Conservation (phyloP, 768 basidiomycete species). For the Boletus vermiculosoides region DNA sequence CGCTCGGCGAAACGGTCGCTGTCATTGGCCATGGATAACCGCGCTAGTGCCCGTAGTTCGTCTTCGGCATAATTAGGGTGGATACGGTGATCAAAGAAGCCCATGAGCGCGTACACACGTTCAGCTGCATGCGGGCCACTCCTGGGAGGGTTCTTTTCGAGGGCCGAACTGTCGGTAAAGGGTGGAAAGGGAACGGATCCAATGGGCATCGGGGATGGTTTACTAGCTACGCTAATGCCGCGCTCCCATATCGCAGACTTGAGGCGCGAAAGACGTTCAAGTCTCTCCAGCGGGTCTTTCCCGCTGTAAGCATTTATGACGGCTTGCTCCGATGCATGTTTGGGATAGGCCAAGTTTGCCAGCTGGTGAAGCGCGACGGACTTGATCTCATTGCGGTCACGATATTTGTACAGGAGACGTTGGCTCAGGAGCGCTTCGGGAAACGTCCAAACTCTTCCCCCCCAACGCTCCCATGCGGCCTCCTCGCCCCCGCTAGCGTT, state of each 20-base stretch:
- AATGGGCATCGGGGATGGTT: too few relatives aligned
- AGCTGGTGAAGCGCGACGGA: constrained; percentile 3
- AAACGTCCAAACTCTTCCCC: constrained; percentile 17
- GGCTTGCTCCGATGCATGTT: constrained; percentile 7
- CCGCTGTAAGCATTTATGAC: constrained; percentile 21
- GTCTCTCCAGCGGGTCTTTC: constrained; percentile 8
- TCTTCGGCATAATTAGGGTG: too few relatives aligned
- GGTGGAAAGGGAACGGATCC: too few relatives aligned
- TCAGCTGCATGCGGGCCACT: too few relatives aligned
- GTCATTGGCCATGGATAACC: too few relatives aligned
- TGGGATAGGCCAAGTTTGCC: constrained; percentile 18
- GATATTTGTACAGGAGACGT: constrained; percentile 6
- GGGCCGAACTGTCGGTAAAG: too few relatives aligned
- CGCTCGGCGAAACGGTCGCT: too few relatives aligned
- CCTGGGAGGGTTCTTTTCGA: too few relatives aligned
- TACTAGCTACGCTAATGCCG: background rate
- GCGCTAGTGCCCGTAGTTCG: too few relatives aligned
- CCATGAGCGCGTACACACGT: too few relatives aligned
- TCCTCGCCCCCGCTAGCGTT: background rate
- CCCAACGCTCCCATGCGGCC: constrained; percentile 11
- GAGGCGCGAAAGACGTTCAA: constrained; percentile 18
- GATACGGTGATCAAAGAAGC: too few relatives aligned
- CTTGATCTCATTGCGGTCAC: background rate
- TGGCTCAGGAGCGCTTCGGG: constrained; percentile 16
- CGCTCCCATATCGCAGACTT: constrained; percentile 20